phyloP scores from a whole-genome alignment of 371 early-diverging fungal species.

The Rhizopus microsporus region DNA sequence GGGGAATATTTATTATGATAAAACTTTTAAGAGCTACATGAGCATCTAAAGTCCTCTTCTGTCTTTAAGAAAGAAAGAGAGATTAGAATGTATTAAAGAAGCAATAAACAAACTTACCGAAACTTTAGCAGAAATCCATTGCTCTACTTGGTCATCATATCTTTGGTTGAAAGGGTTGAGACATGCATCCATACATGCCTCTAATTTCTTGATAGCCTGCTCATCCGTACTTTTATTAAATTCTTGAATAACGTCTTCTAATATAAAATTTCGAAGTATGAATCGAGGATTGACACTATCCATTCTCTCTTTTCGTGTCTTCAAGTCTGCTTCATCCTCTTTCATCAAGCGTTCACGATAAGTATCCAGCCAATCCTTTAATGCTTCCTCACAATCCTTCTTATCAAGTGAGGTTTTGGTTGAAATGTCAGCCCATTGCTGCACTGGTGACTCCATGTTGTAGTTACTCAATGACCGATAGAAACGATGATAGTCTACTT shows the following conservation, averaged over 20 bases:
- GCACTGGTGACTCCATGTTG: conserved; percentile 30
- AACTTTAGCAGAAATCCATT: conserved; percentile 33
- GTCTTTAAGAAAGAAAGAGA: conserved; percentile 32
- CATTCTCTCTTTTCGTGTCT: conserved; percentile 54
- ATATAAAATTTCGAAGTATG: conserved; percentile 76
- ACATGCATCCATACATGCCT: conserved; percentile 58
- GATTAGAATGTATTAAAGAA: conserved; percentile 19
- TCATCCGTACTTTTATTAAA: conserved; percentile 38
- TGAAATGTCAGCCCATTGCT: conserved; percentile 42
- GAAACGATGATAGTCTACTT: conserved; percentile 75
- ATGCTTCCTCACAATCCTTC: conserved; percentile 15
- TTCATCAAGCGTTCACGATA: conserved; percentile 57
- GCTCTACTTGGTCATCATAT: conserved; percentile 35
- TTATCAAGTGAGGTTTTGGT: conserved; percentile 12
- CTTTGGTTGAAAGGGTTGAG: conserved; percentile 57
- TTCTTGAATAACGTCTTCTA: conserved; percentile 63
- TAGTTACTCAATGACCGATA: conserved; percentile 63
- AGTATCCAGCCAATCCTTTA: conserved; percentile 45
- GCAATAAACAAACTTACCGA: conserved; percentile 32
- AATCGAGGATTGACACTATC: conserved; percentile 68
- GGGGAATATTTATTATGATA: no score
- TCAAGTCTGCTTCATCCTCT: conserved; percentile 21
- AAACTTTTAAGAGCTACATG: conserved; percentile 31
- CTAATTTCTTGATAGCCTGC: conserved; percentile 39
- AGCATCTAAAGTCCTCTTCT: conserved; percentile 32